Percentiles rank a stretch among this genome's conserved stretches.
Conservation (phyloP, 83 land plant genomes). For the Diphasiastrum complanatum region DNA sequence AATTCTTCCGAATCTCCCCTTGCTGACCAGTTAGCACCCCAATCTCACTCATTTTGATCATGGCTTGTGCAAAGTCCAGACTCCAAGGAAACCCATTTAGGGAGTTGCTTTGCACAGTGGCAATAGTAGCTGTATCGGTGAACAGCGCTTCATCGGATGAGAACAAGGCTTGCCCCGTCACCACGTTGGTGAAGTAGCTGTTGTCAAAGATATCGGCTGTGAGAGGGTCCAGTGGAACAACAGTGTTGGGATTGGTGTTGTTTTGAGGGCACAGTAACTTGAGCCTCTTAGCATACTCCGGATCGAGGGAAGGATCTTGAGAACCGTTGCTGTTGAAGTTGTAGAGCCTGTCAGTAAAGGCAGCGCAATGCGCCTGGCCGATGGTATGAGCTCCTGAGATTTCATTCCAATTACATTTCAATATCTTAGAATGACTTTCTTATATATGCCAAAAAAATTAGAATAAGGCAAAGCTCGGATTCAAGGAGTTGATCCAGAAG, state of each 20-base stretch:
- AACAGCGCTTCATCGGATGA: constrained; percentile 36
- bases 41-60: constrained; percentile 34
- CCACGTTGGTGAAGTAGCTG: constrained; percentile 20
- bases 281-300: neutral
- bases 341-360: neutral
- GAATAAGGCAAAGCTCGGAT: too few species aligned
- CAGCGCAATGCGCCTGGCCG: neutral
- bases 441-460: too few species aligned
- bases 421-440: too few species aligned
- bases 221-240: neutral
- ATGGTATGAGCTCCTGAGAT: neutral
- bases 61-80: constrained; percentile 28
- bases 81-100: constrained; percentile 8
- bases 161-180: constrained; percentile 19
- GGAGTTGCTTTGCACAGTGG: constrained; percentile 15
- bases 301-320: neutral
- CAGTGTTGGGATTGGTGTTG: neutral
- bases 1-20: constrained; percentile 23
- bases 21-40: constrained; percentile 26
- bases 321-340: neutral
- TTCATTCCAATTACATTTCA: too few species aligned
- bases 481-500: too few species aligned
- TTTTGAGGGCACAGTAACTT: neutral
- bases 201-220: constrained; percentile 27
- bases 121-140: constrained; percentile 4